Base-by-base conservation (phyloP, 2,329 filamentous ascomycete genomes). In the Fusarium dimerum region DNA sequence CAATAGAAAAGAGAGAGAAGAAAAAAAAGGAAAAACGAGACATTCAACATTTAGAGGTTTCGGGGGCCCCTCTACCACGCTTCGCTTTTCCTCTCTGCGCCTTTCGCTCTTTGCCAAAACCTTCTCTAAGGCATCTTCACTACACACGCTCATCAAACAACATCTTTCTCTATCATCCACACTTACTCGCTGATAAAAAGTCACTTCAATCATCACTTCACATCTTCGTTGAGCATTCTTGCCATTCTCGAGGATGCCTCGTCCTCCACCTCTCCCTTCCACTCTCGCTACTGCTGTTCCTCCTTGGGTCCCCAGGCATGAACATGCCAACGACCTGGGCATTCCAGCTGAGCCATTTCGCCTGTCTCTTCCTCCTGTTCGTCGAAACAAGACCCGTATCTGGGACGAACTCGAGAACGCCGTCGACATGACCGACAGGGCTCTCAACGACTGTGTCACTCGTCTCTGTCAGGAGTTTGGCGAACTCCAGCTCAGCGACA, bases 381-480 rank as follows among this genome's bases (percentile, higher is more conserved):
- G 46, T 6, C 57, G 50, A 9, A 47, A 47, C 9, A 43, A 53
- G 2, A 61, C 55, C 34, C 26, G 20, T n/a, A 51, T 64, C 10
- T 61, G 46, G 16, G 50, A 52, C 5, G 42, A 26, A 2, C 43
- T 61, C 40, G 30, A 20, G n/a, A 26, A 54, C 5, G 36, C 45
- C 2, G 43, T 50, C 4, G 40, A 47, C 0, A 50, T 62, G 17
- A 48, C 52, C 10, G 48, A 58, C 47, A 30, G 42, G 2, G 34
- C 36, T 30, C 39, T 63, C 29, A 56, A 46, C 38, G 40, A 45
- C 4, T 47, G 42, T 10, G 49, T 64, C 34, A 15, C 34, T 17
- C 36, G 45, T 2, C 38, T 64, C 41, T 57, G 48, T 13, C 39
- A 42, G 2, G 62, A 64, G 39, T 52, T 64, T 17, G 3, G 43